phyloP scores from a whole-genome alignment of 2,329 filamentous ascomycete species.

The Cladosporium velox region DNA sequence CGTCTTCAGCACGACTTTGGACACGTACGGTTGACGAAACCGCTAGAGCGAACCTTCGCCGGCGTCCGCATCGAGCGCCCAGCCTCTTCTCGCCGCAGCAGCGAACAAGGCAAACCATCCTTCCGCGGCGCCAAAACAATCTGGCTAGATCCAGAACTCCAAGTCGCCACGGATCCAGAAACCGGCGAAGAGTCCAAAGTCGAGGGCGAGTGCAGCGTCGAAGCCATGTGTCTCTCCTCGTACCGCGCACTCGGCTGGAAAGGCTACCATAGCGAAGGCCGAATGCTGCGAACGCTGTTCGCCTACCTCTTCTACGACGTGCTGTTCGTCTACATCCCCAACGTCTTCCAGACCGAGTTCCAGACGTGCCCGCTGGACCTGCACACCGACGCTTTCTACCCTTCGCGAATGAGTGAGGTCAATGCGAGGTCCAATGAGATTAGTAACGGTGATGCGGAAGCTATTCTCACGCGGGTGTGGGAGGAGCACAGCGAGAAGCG shows the following conservation, averaged over 20 bases:
- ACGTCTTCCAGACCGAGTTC: slow-evolving; percentile 94
- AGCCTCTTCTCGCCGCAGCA: slow-evolving; percentile 31
- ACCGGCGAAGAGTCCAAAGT: slow-evolving; percentile 16
- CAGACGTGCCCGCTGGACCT: slow-evolving; percentile 93
- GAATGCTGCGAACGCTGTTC: slow-evolving; percentile 82
- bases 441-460: slow-evolving; percentile 73
- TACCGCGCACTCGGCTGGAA: slow-evolving; percentile 87
- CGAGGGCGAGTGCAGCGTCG: slow-evolving; percentile 78
- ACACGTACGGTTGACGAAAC: slow-evolving; percentile 75
- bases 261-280: slow-evolving; percentile 90
- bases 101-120: slow-evolving; percentile 38
- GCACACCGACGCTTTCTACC: slow-evolving; percentile 89
- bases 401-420: slow-evolving; percentile 82
- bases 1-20: slow-evolving; percentile 90
- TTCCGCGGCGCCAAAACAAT: slow-evolving; percentile 68
- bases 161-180: slow-evolving; percentile 1
- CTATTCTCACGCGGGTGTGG: slow-evolving; percentile 69
- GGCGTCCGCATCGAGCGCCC: slow-evolving; percentile 69
- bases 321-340: slow-evolving; percentile 88
- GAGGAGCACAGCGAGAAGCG: slow-evolving; percentile 65
- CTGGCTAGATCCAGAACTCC: slow-evolving; percentile 70
- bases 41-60: slow-evolving; percentile 71
- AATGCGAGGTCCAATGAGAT: slow-evolving; percentile 85
- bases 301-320: slow-evolving; percentile 91
- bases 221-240: slow-evolving; percentile 88